Conservation (phyloP, 2,329 filamentous ascomycete species). For the Alternaria sp. region DNA sequence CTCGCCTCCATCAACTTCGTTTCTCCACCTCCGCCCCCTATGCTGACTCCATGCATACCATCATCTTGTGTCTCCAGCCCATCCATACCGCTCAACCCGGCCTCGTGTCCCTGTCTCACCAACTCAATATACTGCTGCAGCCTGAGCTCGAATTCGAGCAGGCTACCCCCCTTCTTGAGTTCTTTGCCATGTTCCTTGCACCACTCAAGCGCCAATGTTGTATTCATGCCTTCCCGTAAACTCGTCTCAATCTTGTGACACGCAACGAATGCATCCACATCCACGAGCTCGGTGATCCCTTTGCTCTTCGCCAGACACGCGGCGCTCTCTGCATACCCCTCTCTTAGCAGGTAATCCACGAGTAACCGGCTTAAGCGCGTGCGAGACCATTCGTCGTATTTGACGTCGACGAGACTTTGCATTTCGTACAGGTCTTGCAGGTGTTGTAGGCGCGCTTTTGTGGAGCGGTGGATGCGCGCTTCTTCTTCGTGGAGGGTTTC, state of each 20-base stretch:
- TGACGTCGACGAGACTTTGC: constrained; percentile 83
- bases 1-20: constrained; percentile 77
- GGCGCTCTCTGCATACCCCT: constrained; percentile 81
- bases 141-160: constrained; percentile 90
- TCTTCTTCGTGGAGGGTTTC: constrained; percentile 80
- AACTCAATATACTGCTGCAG: constrained; percentile 96
- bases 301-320: constrained; percentile 75
- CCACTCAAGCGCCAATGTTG: constrained; percentile 84
- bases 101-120: constrained; percentile 64
- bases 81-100: constrained; percentile 31
- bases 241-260: constrained; percentile 80
- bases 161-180: constrained; percentile 84
- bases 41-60: constrained; percentile 71
- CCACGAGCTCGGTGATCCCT: constrained; percentile 79
- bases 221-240: constrained; percentile 68
- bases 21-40: constrained; percentile 37
- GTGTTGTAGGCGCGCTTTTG: constrained; percentile 78
- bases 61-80: constrained; percentile 27
- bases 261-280: constrained; percentile 84
- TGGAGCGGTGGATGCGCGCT: constrained; percentile 73
- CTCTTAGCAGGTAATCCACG: constrained; percentile 89
- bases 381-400: constrained; percentile 90
- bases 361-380: constrained; percentile 81
- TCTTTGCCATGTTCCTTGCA: constrained; percentile 93
- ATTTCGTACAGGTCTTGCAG: constrained; percentile 81